Evolutionary conservation across 129 eudicot genomes (phyloP), one percentile per base, ranked within the genome.

Genomic region (Heracleum sosnowskyi): DNA sequence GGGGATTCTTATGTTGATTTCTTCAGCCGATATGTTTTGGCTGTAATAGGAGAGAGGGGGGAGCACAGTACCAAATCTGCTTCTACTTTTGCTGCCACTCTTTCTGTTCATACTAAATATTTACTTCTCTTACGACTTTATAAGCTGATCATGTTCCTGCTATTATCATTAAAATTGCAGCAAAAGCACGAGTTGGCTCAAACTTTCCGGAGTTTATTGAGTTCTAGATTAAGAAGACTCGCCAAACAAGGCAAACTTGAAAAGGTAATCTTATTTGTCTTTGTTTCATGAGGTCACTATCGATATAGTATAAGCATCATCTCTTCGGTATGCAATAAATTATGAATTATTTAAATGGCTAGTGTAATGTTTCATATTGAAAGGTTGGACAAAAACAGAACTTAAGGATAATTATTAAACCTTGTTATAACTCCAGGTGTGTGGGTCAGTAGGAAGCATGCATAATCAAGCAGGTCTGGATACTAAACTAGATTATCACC

Each of bases 191-290:
- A 87, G 80, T 90, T 91, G 79, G 86, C 93, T 62, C 87, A 68
- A 79, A 88, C 86, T 81, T 87, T 93, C 83, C 88, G 86, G 81
- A 93, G 88, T 86, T 49, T 68, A 70, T 41, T 89, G 87, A 87
- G 79, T 80, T 57, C 89, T 73, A 91, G 92, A 84, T 84, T 89
- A 82, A 84, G 97, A 75, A 89, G 91, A 79, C 97, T 91, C 79
- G 91, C 84, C 55, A 77, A 78, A 36, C 91, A 88, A 79, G 96
- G 85, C 44, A 91, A 93, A 86, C 92, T 91, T 72, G 98, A 93
- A 81, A 93, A 93, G 97, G 98, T 91, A 79, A 83, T 37, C 46
- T 73, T 69, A 72, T 82, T 41, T 78, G 5, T 78, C n/a, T 76
- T 75, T 57, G 34, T 53, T 41, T 57, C 53, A 73, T 71, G 57